Base-by-base conservation (phyloP, 148 eudicot genomes). In the Rhododendron williamsianum region DNA sequence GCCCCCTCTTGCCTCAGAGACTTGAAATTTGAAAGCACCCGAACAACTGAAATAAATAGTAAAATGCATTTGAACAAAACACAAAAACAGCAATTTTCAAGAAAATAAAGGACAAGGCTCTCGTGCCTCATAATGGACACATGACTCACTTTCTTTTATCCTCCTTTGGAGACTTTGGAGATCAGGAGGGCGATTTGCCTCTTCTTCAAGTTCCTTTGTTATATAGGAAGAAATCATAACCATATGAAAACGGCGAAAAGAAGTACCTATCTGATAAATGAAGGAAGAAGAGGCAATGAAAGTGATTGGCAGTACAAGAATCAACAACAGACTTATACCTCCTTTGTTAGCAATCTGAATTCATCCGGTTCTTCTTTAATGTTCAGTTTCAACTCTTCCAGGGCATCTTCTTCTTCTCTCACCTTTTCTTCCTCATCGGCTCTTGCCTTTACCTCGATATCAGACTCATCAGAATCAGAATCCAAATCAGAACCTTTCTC, bases 151-250 rank as follows among this genome's bases (percentile, higher is more conserved):
- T 88, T 95, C 97, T 92, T 92, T 94, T 83, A 96, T 96, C 88
- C 99, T 93, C 87, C 97, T 90, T 77, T 92, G 92, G 71, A 96
- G 96, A 84, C 69, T 91, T 41, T 94, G 85, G 78, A 95, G 95
- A 92, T 95, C 95, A 82, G 99, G 99, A 16, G 98, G 99, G 82
- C 91, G 87, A 72, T 86, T 88, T 69, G 96, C 93, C 90, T 96
- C 99, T 85, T 90, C 93, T 83, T 89, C 96, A 78, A 96, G 95
- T 84, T 96, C 98, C 99, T 96, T 78, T 4, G 60, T 76, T 76
- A 86, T 58, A 51, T 23, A 30, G 41, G 46, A 73, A 43, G 65
- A 81, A 11, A 48, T 15, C 11, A 48, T 69, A 27, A 27, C 35
- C 74, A 51, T 13, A 30, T 38, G 25, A 63, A 43, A 77, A 15